Conservation (phyloP, 225 moss, liverwort and hornwort genomes). For the Lunularia cruciata region DNA sequence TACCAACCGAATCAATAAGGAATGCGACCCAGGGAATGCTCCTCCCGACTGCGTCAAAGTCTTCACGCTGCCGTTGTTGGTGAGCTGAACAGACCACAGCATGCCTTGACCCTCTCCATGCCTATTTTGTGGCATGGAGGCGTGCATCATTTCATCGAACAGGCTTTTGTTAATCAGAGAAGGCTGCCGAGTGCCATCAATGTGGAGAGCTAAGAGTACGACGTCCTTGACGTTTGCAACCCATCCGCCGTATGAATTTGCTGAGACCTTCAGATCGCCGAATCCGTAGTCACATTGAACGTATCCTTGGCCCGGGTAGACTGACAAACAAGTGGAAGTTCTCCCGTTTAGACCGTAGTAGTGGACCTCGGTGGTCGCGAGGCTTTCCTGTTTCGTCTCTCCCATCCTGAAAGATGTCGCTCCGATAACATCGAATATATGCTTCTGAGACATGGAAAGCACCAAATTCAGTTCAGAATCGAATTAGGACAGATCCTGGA, state of each 20-base stretch:
- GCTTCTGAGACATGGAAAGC: background rate
- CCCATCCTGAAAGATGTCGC: conserved; percentile 18
- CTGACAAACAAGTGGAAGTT: background rate
- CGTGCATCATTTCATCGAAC: background rate
- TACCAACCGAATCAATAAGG: conserved; percentile 4
- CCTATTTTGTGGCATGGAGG: background rate
- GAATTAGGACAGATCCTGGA: too few relatives aligned
- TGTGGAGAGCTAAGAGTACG: conserved; percentile 2
- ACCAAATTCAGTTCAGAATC: too few relatives aligned
- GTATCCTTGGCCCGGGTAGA: conserved; percentile 19
- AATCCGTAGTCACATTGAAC: conserved; percentile 21
- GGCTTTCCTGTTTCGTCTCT: conserved; percentile 17
- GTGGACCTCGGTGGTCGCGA: background rate
- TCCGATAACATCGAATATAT: conserved; percentile 14
- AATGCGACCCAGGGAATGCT: background rate
- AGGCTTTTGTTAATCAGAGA: background rate
- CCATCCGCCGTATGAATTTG: conserved; percentile 19
- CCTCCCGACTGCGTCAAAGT: conserved; percentile 12
- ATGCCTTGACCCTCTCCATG: conserved; percentile 4
- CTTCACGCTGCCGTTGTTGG: background rate
- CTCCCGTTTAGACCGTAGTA: conserved; percentile 18
- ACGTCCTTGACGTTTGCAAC: conserved; percentile 8
- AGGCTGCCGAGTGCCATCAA: conserved; percentile 2
- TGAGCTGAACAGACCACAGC: conserved; percentile 14
- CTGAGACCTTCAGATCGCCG: conserved; percentile 10